Conservation (phyloP, 1,284 basidiomycete genomes). For the Ustilago bromivora region DNA sequence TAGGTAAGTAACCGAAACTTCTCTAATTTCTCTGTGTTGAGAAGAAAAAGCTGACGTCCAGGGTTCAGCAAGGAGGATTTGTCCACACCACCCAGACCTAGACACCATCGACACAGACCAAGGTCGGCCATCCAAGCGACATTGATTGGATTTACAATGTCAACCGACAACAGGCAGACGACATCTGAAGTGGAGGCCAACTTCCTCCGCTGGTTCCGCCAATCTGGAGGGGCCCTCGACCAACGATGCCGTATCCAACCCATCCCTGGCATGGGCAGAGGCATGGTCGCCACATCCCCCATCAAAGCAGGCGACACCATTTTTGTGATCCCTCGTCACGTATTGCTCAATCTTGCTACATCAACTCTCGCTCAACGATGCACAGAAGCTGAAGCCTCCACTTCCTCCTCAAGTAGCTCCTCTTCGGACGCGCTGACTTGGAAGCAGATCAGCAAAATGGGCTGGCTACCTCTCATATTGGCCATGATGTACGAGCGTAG, state of each 20-base stretch:
- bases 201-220: conserved; percentile 71
- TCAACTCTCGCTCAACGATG: conserved; percentile 73
- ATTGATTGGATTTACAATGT: not conserved
- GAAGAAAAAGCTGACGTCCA: conserved; percentile 23
- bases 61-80: conserved; percentile 11
- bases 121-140: not conserved
- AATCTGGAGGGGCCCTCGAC: conserved; percentile 68
- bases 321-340: conserved; percentile 83
- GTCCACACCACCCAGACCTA: not conserved
- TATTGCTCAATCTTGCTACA: conserved; percentile 84
- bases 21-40: not conserved
- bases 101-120: not conserved
- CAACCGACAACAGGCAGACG: conserved; percentile 26
- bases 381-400: conserved; percentile 22
- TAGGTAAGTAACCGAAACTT: no score
- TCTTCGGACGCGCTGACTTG: conserved; percentile 21
- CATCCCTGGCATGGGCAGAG: conserved; percentile 77
- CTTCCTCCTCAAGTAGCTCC: not conserved
- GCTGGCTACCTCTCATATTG: conserved; percentile 89
- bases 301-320: conserved; percentile 81
- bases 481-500: conserved; percentile 93
- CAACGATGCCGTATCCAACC: conserved; percentile 72
- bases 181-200: conserved; percentile 38
- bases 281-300: conserved; percentile 78
- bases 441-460: conserved; percentile 69